Evolutionary conservation across 2,329 filamentous ascomycete genomes (phyloP), one percentile per base, ranked within the genome.

Genomic region (Venturia nashicola): DNA sequence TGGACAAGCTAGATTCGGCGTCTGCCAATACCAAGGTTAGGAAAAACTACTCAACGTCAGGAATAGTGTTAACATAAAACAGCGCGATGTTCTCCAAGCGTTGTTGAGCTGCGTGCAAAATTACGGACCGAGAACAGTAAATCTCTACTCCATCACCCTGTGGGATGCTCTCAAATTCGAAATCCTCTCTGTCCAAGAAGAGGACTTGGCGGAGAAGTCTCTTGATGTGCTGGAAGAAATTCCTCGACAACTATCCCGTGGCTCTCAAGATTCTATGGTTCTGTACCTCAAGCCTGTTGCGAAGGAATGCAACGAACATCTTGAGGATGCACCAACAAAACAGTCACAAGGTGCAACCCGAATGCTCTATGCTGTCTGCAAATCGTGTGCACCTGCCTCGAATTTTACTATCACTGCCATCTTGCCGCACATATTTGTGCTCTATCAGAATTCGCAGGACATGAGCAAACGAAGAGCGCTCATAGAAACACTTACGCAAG

Each of bases 101-200:
- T 76, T 88, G 59, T 78, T 79, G 48, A 80, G 83, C 2, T 87
- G 84, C 65, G 78, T 85, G 27, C 70, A 72, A n/a, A 79, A 81
- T 16, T 89, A 87, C 66, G 82, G 82, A 23, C 77, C 81, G 8
- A 76, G 78, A 12, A 85, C 82, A 0, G 78, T 88, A 36, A 83
- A 84, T 8, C 79, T 82, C 12, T 86, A 86, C 69, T 85, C 85
- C 0, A 81, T 86, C 60, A 85, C 83, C 0, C 76, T 88, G 2
- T 89, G 86, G 86, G 85, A 88, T 68, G 80, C 84, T 9, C 71
- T 89, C 61, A 89, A 88, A 70, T 89, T 86, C 68, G 86, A 89
- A 69, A 82, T 89, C 12, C 76, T 89, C 16, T 86, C 85, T 67
- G 81, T 83, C 0, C 83, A 87, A 71, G 86, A 88, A 68, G 84